Evolutionary conservation across 768 basidiomycete genomes (phyloP).

Genomic region (Kockovaella imperatae): DNA sequence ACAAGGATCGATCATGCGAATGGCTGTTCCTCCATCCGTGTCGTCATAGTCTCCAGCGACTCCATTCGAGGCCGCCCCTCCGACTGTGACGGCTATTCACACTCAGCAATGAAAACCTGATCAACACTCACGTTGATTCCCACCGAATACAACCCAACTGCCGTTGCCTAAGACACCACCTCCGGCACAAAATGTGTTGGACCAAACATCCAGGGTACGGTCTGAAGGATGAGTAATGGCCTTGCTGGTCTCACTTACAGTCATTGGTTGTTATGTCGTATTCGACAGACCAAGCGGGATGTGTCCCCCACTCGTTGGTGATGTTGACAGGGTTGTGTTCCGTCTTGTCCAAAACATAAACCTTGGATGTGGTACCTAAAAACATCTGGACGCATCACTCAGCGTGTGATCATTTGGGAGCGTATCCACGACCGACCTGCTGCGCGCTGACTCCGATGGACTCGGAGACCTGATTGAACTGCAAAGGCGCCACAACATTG

Average conservation of each 20-base stretch:
- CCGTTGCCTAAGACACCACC: conserved; percentile 63
- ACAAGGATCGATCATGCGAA: conserved; percentile 77
- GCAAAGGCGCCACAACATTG: conserved; percentile 15
- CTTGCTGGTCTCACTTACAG: conserved; percentile 29
- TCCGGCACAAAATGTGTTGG: conserved; percentile 78
- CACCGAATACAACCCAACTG: conserved; percentile 72
- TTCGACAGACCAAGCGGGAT: conserved; percentile 48
- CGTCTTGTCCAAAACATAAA: conserved; percentile 74
- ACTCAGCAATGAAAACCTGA: not conserved
- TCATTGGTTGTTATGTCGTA: conserved; percentile 55
- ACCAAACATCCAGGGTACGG: conserved; percentile 64
- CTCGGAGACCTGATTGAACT: conserved; percentile 28
- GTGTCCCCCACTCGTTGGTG: conserved; percentile 46
- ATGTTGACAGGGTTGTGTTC: conserved; percentile 42
- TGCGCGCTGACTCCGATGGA: conserved; percentile 41
- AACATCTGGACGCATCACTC: conserved; percentile 20
- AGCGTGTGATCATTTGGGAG: not conserved
- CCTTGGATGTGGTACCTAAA: conserved; percentile 50
- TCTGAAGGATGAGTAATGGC: conserved; percentile 20
- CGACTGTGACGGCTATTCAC: conserved; percentile 23
- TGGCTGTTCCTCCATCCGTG: conserved; percentile 68
- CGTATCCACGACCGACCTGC: conserved; percentile 29
- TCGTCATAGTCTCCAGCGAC: conserved; percentile 56
- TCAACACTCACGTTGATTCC: conserved; percentile 51
- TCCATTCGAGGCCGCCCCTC: conserved; percentile 32